Evolutionary conservation across 306 rosid genomes (phyloP), one percentile per base, ranked within the genome.

Genomic region (Crotalaria pallida): DNA sequence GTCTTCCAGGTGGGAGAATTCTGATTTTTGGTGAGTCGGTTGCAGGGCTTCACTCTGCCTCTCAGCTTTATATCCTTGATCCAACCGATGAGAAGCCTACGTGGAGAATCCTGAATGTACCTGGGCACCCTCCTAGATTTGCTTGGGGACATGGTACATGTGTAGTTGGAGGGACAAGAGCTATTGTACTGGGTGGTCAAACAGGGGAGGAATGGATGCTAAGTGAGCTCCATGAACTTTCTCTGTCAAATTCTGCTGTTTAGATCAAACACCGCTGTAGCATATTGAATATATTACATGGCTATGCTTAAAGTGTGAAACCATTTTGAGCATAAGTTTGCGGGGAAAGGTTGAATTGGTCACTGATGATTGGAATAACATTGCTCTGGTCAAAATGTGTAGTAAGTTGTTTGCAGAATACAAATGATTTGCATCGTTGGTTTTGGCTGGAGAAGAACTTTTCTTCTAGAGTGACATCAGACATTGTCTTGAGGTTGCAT

Each of bases 61-160:
- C 97, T 0, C 92, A 91, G 78, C 97, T 91, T 48, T 91, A 91
- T 76, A 85, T 88, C 40, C 80, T 91, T 55, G 97, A 91, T 58
- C 97, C 97, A 40, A 88, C 96, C 0, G 96, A 91, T 67, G 97
- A 88, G 80, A 91, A 88, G 71, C 97, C 97, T 57, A 91, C 97
- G 0, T 91, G 97, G 97, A 86, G 97, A 62, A 62, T 91, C 74
- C 70, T 91, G 61, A 91, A 91, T 13, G 96, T 91, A 22, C 96
- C 97, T 2, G 96, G 97, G 29, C 76, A 78, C 62, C 97, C 97
- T 51, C 97, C 97, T 0, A 88, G 97, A 55, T 91, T 91, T 31
- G 97, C 97, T 65, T 91, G 97, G 97, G 97, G 97, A 58, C 97
- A 91, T 50, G 88, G 96, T 73, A 88, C 97, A 15, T 91, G 97